phyloP scores from a whole-genome alignment of 148 eudicot genomes.

The Camellia granthamiana region DNA sequence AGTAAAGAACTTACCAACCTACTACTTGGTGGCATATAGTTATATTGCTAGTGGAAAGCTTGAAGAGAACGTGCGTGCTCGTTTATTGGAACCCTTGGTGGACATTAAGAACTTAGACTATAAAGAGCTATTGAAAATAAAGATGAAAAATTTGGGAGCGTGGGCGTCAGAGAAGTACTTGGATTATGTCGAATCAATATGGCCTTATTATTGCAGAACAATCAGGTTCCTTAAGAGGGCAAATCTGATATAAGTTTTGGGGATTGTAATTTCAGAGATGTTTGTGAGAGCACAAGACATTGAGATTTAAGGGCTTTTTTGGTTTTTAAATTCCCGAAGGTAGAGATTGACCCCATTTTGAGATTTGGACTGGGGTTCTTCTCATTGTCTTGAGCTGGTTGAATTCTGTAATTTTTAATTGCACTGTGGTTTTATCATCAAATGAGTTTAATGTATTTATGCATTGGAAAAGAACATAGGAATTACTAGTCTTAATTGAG shows the following conservation, averaged over 20 bases:
- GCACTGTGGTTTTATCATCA: neutral
- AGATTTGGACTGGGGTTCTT: neutral
- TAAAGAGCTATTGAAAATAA: slow-evolving; percentile 34
- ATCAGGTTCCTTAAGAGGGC: slow-evolving; percentile 70
- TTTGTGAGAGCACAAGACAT: neutral
- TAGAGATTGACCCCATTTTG: neutral
- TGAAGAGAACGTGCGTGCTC: slow-evolving; percentile 34
- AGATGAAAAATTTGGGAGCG: slow-evolving; percentile 34
- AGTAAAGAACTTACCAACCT: slow-evolving; percentile 49
- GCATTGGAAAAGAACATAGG: neutral
- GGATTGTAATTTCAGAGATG: neutral
- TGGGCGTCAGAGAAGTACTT: slow-evolving; percentile 60
- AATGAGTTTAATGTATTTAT: neutral
- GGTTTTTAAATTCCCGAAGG: neutral
- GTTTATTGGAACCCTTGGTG: slow-evolving; percentile 43
- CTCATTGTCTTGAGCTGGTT: neutral
- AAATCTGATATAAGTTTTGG: slow-evolving; percentile 44
- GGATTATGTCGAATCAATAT: slow-evolving; percentile 72
- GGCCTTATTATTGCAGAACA: slow-evolving; percentile 71
- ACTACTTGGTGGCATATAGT: slow-evolving; percentile 27
- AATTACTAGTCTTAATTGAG: too few relatives aligned
- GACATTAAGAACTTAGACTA: slow-evolving; percentile 40
- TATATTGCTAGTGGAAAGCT: slow-evolving; percentile 55
- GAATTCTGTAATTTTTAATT: neutral
- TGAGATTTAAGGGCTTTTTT: neutral